These are phyloP conservation scores for Globisporangium spinosum DNA, from an alignment of 352 stramenopile genomes.

Conservation along the genomic window DNA sequence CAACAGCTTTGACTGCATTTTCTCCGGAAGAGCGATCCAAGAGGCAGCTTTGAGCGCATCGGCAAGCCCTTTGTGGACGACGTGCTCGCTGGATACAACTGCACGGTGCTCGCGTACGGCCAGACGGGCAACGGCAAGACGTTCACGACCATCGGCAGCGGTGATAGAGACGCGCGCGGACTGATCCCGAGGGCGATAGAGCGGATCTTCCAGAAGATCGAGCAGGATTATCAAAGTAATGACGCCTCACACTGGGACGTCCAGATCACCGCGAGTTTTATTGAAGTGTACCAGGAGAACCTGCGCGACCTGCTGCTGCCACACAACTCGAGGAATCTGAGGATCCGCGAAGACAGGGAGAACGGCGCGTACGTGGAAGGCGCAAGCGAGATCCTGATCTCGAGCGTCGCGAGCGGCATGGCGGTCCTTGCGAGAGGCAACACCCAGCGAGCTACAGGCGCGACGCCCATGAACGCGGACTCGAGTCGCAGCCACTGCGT, in stretches of 20 bases:
- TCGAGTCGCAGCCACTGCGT: slow-evolving; percentile 73
- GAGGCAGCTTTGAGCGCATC: slow-evolving; percentile 42
- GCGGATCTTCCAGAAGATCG: slow-evolving; percentile 27
- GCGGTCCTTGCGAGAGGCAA: slow-evolving; percentile 36
- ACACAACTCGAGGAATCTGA: slow-evolving; percentile 25
- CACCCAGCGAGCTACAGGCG: slow-evolving; percentile 34
- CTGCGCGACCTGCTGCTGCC: slow-evolving; percentile 54
- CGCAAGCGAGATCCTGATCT: slow-evolving; percentile 41
- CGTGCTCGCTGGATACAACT: slow-evolving; percentile 61
- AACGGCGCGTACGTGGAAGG: slow-evolving; percentile 45
- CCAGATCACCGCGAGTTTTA: slow-evolving; percentile 45
- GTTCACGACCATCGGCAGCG: slow-evolving; percentile 40
- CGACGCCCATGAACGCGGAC: slow-evolving; percentile 52
- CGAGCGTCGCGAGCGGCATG: slow-evolving; percentile 23
- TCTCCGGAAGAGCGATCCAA: slow-evolving; percentile 32
- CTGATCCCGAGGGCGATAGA: slow-evolving; percentile 43
- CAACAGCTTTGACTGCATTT: slow-evolving; percentile 47
- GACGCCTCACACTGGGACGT: slow-evolving; percentile 24
- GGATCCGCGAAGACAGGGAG: slow-evolving; percentile 43
- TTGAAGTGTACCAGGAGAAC: slow-evolving; percentile 74
- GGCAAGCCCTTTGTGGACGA: slow-evolving; percentile 48
- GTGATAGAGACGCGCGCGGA: slow-evolving; percentile 16
- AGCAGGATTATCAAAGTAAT: not conserved
- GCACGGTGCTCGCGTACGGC: slow-evolving; percentile 67
- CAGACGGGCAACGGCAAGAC: slow-evolving; percentile 76